Conservation (phyloP, 1,139 yeast species). For the Lipomyces yarrowii region DNA sequence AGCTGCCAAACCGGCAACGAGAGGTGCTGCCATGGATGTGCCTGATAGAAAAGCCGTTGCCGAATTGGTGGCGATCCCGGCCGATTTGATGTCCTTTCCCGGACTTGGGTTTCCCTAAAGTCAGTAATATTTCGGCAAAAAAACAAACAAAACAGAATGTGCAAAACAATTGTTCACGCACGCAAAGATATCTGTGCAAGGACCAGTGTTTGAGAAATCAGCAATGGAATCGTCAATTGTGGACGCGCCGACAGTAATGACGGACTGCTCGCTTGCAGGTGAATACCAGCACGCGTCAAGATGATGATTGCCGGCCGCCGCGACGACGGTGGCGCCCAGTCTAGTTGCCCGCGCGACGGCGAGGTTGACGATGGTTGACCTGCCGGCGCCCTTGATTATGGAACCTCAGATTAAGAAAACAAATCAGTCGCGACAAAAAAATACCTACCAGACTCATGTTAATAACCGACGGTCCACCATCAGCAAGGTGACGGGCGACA, state of each 20-base stretch:
- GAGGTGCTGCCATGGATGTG: conserved; percentile 87
- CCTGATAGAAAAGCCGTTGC: conserved; percentile 52
- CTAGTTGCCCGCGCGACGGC: conserved; percentile 61
- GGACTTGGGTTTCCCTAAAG: conserved; percentile 38
- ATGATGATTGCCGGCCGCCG: conserved; percentile 85
- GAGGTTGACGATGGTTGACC: conserved; percentile 50
- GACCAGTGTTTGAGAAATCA: conserved; percentile 81
- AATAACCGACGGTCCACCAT: conserved; percentile 18
- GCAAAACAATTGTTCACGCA: no score
- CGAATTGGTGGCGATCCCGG: conserved; percentile 4
- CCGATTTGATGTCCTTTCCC: conserved; percentile 24
- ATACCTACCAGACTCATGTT: conserved; percentile 25
- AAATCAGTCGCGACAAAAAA: not conserved
- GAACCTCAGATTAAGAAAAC: conserved; percentile 43
- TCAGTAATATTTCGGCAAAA: conserved; percentile 39
- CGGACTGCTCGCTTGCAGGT: conserved; percentile 73
- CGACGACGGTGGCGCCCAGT: conserved; percentile 68
- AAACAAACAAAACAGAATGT: no score
- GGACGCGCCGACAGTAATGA: conserved; percentile 84
- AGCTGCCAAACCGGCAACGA: conserved; percentile 74
- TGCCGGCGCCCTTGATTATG: conserved; percentile 59
- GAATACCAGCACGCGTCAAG: conserved; percentile 75
- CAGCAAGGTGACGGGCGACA: conserved; percentile 10
- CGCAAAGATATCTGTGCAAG: conserved; percentile 81
- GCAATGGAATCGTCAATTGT: conserved; percentile 68